phyloP scores from a whole-genome alignment of 768 basidiomycete genomes.

The Mrakia blollopis region DNA sequence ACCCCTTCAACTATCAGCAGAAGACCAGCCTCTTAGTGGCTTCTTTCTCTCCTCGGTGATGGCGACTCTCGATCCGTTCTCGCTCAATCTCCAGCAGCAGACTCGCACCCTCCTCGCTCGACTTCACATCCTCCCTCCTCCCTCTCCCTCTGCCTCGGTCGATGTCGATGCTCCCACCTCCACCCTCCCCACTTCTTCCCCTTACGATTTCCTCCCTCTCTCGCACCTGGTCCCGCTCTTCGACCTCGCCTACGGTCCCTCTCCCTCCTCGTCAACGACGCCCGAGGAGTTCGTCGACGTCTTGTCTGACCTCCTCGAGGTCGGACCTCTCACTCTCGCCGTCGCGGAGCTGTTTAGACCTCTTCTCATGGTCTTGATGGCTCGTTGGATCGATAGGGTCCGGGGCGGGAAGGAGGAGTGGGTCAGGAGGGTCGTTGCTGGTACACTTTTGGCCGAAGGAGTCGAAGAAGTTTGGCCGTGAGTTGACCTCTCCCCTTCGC shows the following conservation, averaged over 20 bases:
- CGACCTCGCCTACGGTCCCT: not conserved
- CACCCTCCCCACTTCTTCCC: not conserved
- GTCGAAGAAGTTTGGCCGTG: conserved; percentile 45
- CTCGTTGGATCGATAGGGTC: conserved; percentile 64
- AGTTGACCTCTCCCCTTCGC: conserved; percentile 30
- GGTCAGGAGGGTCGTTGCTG: conserved; percentile 46
- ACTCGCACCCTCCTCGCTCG: conserved; percentile 4
- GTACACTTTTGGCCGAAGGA: conserved; percentile 39
- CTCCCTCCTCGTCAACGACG: not conserved
- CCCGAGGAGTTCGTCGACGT: conserved; percentile 35
- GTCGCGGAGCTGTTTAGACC: conserved; percentile 70
- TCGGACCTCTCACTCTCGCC: conserved; percentile 58
- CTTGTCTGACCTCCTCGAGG: conserved; percentile 59
- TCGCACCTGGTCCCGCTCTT: conserved; percentile 1
- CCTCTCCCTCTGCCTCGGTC: not conserved
- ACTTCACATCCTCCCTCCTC: conserved; percentile 11
- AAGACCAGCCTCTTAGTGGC: not conserved
- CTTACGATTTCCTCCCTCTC: conserved; percentile 24
- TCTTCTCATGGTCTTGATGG: conserved; percentile 70
- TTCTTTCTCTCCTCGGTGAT: not conserved
- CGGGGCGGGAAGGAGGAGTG: conserved; percentile 44
- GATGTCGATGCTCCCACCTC: not conserved
- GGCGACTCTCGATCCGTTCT: conserved; percentile 19
- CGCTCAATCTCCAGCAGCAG: conserved; percentile 24
- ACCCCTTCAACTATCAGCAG: not conserved